Percentiles rank a stretch among this genome's conserved stretches.
Conservation (phyloP, 306 rosid species). For the Vigna trinervia region DNA sequence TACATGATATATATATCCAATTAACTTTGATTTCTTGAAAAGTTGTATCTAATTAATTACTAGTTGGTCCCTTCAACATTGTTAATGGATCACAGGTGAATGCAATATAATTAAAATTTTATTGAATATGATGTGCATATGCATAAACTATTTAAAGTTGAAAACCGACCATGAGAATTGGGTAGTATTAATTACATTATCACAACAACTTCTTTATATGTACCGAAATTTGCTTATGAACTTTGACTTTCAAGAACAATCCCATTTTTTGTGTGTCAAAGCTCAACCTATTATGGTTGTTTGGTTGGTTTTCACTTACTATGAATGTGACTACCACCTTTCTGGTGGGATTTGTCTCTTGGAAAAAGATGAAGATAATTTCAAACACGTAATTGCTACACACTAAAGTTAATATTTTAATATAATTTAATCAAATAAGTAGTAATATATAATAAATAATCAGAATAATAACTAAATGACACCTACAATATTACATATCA, state of each 20-base stretch:
- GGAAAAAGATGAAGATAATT: conserved; percentile 22
- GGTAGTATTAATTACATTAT: conserved; percentile 11
- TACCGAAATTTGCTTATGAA: background rate
- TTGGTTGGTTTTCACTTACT: conserved; percentile 52
- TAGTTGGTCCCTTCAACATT: background rate
- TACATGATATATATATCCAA: background rate
- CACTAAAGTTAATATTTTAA: background rate
- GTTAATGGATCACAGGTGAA: conserved; percentile 27
- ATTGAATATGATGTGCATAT: background rate
- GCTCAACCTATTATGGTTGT: conserved; percentile 29
- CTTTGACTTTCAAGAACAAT: conserved; percentile 36
- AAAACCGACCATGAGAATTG: conserved; percentile 40
- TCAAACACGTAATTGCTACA: conserved; percentile 30
- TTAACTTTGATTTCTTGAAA: conserved; percentile 7
- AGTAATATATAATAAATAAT: too few species aligned
- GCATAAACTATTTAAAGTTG: conserved; percentile 9
- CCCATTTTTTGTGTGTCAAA: conserved; percentile 32
- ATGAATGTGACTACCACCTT: conserved; percentile 39
- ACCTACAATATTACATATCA: too few species aligned
- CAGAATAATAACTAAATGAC: too few species aligned
- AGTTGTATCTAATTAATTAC: conserved; percentile 16
- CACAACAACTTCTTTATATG: background rate
- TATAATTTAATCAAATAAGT: too few species aligned
- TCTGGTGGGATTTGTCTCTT: conserved; percentile 45
- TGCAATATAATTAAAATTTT: conserved; percentile 4